Evolutionary conservation across 371 early-diverging fungal genomes (phyloP), one percentile per base, ranked within the genome.

Genomic region (Mucor saturninus): DNA sequence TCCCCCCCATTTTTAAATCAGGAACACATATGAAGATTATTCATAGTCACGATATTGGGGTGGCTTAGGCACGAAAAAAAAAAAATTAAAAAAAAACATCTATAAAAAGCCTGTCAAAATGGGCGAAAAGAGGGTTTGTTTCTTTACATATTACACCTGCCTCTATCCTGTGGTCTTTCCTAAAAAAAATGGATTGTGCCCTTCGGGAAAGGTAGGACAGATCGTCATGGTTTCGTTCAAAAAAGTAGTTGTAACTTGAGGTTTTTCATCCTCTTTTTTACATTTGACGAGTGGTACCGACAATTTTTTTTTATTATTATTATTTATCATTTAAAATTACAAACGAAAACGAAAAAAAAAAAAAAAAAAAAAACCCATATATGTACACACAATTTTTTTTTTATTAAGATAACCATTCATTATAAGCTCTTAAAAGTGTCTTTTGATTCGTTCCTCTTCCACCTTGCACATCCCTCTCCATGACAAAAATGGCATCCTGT

Each of bases 381-480:
- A 46, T 6, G 5, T 21, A 5, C 21, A 46, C 28, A 21, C 21
- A 26, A 0, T 53, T 61, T 38, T 49, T 28, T 21, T 59, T 30
- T 49, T 49, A 29, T 50, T 39, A 65, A 45, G 31, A 58, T 28
- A 59, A 49, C 74, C 74, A 79, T 54, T 83, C 81, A 43, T 77
- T 80, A 61, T 86, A 89, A 9, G 84, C 79, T 73, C 86, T 86
- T 52, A 90, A 71, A 55, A 90, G 64, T 8, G 89, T 85, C 30
- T 86, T 79, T 61, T 85, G 83, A 43, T 70, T 73, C 14, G 68
- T 64, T 1, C 84, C 84, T 53, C 86, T 85, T 5, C 89, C 86
- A n/a, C 82, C 83, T 53, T 83, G 84, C 43, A 76, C 75, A 75
- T 92, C 91, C 7, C 86, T 80, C 74, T 91, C 91, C 55, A 92